A percentile compares a stretch with the other conserved stretches of the same genome.
Evolutionary conservation across 371 early-diverging fungal species (phyloP).

Genomic region (Rhizopus stolonifer): DNA sequence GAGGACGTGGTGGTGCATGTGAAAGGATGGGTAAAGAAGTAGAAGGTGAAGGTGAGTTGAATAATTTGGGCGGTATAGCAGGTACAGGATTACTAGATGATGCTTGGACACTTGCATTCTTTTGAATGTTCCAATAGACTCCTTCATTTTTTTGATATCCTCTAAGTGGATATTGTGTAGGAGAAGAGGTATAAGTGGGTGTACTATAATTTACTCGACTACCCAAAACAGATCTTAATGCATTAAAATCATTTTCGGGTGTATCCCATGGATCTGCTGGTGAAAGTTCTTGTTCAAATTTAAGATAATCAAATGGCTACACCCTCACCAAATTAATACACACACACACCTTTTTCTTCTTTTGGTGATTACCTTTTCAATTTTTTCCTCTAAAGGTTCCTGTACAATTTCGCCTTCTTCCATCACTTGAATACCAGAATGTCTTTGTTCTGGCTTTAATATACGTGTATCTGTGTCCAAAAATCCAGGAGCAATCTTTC

Average conservation of each 20-base stretch:
- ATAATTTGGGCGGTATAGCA: slow-evolving; percentile 7
- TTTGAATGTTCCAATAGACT: not conserved
- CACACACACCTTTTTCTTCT: too few relatives aligned
- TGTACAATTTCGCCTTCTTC: not conserved
- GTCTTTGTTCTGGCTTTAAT: slow-evolving; percentile 38
- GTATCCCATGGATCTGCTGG: slow-evolving; percentile 72
- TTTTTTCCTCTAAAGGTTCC: too few relatives aligned
- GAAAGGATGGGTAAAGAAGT: not conserved
- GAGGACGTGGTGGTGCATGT: slow-evolving; percentile 5
- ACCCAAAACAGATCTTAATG: slow-evolving; percentile 36
- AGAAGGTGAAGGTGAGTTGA: not conserved
- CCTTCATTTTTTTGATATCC: slow-evolving; percentile 4
- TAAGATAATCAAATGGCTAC: too few relatives aligned
- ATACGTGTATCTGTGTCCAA: slow-evolving; percentile 56
- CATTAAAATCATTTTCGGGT: slow-evolving; percentile 45
- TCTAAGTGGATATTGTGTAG: not conserved
- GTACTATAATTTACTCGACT: slow-evolving; percentile 1
- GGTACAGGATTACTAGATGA: not conserved
- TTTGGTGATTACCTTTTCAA: too few relatives aligned
- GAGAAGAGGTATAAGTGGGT: not conserved
- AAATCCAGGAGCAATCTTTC: slow-evolving; percentile 61
- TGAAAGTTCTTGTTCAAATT: slow-evolving; percentile 67
- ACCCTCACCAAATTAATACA: too few relatives aligned
- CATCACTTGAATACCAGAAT: too few relatives aligned
- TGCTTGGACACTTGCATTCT: too few relatives aligned